A percentile compares a stretch with the other conserved stretches of the same genome.
phyloP scores from a whole-genome alignment of 305 asterid genomes.

The Rubia tinctorum region DNA sequence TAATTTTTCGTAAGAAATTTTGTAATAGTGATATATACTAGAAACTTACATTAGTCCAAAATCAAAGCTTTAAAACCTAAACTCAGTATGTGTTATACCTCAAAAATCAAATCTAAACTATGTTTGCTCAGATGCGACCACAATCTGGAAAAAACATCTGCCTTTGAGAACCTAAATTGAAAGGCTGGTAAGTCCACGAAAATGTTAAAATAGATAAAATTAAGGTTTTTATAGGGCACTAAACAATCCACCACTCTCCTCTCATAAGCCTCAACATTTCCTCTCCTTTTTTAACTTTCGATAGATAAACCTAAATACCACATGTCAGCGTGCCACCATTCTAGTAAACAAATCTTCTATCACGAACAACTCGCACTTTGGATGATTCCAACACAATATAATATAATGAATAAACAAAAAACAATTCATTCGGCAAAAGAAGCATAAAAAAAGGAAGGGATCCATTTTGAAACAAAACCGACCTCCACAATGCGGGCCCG shows the following conservation, averaged over 20 bases:
- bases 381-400: background rate
- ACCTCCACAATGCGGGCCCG: conserved; percentile 41
- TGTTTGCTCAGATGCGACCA: background rate
- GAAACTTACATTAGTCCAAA: background rate
- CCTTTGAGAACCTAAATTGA: background rate
- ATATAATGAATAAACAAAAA: background rate
- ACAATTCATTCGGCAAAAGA: background rate
- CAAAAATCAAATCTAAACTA: background rate
- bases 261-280: background rate
- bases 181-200: background rate
- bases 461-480: conserved; percentile 9
- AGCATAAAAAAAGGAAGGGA: background rate
- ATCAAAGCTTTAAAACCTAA: background rate
- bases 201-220: background rate
- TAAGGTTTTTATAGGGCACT: background rate
- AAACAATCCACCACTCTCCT: background rate
- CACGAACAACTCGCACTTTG: background rate
- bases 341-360: background rate
- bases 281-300: background rate
- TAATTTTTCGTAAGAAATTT: background rate
- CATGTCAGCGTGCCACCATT: background rate
- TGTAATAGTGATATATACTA: background rate
- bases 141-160: background rate
- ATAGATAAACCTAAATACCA: background rate
- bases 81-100: background rate